A percentile compares a stretch with the other conserved stretches of the same genome.
Conservation (phyloP, 1,284 basidiomycete species). For the Irpex sp. region DNA sequence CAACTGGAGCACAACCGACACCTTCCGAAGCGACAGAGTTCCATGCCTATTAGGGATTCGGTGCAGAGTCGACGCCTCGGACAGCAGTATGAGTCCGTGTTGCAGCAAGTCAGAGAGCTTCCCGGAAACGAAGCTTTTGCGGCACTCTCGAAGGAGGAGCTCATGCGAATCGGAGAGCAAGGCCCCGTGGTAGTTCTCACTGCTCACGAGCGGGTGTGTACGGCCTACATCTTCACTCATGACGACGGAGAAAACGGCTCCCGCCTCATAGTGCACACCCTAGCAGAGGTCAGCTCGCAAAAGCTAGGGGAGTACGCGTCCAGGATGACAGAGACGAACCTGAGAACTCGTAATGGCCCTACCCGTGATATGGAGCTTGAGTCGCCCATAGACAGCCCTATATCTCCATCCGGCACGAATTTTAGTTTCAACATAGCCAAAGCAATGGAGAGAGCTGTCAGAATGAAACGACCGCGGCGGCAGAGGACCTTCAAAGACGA, state of each 20-base stretch:
- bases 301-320: neutral
- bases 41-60: neutral
- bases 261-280: neutral
- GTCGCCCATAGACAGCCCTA: neutral
- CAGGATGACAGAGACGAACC: neutral
- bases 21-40: neutral
- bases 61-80: neutral
- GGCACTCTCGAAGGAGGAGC: neutral
- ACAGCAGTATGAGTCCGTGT: neutral
- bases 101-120: constrained; percentile 2
- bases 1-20: neutral
- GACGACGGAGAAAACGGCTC: neutral
- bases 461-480: neutral
- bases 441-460: neutral
- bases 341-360: neutral
- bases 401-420: neutral
- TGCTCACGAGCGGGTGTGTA: neutral
- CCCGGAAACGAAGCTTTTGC: neutral
- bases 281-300: neutral
- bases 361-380: neutral
- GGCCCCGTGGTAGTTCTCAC: neutral
- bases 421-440: neutral
- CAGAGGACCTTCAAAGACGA: neutral
- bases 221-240: neutral
- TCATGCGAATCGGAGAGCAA: neutral